Evolutionary conservation across 2,329 filamentous ascomycete genomes (phyloP).

Genomic region (Ceratocystis lukuohia): DNA sequence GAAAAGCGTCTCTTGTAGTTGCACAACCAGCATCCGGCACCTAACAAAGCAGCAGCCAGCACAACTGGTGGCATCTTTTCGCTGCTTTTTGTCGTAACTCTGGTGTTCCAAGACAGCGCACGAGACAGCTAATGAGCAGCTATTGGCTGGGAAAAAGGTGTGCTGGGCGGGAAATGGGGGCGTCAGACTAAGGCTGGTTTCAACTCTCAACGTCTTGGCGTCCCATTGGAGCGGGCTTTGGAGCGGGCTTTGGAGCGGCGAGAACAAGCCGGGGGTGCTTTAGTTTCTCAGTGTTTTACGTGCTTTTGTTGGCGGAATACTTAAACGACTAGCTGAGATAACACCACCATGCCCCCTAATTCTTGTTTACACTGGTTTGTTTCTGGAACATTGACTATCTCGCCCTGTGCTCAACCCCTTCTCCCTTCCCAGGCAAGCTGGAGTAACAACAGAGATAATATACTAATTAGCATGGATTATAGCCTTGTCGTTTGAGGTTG

Average conservation of each 20-base stretch:
- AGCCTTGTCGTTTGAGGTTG: not conserved
- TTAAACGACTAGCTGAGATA: no score
- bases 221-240: not conserved
- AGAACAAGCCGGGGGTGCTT: no score
- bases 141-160: not conserved
- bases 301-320: no score
- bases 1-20: not conserved
- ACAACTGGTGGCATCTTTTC: not conserved
- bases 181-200: not conserved
- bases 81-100: no score
- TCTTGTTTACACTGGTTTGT: no score
- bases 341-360: no score
- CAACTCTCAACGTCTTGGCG: not conserved
- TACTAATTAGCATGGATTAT: not conserved
- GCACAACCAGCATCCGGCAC: no score
- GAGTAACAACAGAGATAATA: no score
- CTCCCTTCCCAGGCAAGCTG: no score
- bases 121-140: not conserved
- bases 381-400: no score
- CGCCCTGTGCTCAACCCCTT: no score
- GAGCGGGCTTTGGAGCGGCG: not conserved
- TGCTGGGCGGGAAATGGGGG: not conserved
- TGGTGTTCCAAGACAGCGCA: not conserved
- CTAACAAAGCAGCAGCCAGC: not conserved
- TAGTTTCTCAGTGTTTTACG: no score